A percentile compares a stretch with the other conserved stretches of the same genome.
phyloP scores from a whole-genome alignment of 202 grass and related monocot species.

The Miscanthus sacchariflorus region DNA sequence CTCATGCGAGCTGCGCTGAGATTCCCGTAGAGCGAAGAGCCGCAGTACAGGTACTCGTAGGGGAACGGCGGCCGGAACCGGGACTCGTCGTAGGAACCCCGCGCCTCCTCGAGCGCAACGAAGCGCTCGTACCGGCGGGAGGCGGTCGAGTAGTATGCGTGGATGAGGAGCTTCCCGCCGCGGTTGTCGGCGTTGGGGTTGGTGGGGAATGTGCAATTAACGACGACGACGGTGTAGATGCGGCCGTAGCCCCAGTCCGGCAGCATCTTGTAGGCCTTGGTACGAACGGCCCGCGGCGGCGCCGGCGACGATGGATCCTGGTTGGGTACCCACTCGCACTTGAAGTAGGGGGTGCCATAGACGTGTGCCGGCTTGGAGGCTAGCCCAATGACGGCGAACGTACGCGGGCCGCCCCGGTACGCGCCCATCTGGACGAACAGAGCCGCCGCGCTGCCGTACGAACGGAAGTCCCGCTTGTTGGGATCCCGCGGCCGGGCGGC shows the following conservation, averaged over 20 bases:
- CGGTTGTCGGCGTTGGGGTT: conserved; percentile 78
- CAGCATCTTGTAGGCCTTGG: conserved; percentile 90
- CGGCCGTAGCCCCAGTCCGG: conserved; percentile 98
- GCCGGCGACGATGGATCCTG: conserved; percentile 9
- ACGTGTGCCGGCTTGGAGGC: conserved; percentile 90
- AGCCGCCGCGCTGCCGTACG: conserved; percentile 77
- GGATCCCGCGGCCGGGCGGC: conserved; percentile 44
- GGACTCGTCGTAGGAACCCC: conserved; percentile 68
- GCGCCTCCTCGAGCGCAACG: conserved; percentile 69
- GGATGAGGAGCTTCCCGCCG: conserved; percentile 72
- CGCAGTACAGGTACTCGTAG: conserved; percentile 92
- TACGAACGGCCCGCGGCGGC: conserved; percentile 50
- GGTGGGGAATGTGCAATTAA: conserved; percentile 84
- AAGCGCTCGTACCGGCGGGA: conserved; percentile 85
- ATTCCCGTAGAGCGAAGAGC: conserved; percentile 84
- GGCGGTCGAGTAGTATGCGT: conserved; percentile 82
- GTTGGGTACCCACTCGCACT: conserved; percentile 87
- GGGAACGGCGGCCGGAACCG: conserved; percentile 67
- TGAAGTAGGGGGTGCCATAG: conserved; percentile 78
- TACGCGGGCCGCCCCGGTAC: conserved; percentile 80
- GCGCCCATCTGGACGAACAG: conserved; percentile 95
- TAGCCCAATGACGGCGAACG: conserved; percentile 79
- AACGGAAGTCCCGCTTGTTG: conserved; percentile 71
- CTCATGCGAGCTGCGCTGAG: conserved; percentile 69
- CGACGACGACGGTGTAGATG: conserved; percentile 83